A percentile compares a stretch with the other conserved stretches of the same genome.
phyloP scores from a whole-genome alignment of 1,139 yeast genomes.

The Blastobotrys malaysiensis region DNA sequence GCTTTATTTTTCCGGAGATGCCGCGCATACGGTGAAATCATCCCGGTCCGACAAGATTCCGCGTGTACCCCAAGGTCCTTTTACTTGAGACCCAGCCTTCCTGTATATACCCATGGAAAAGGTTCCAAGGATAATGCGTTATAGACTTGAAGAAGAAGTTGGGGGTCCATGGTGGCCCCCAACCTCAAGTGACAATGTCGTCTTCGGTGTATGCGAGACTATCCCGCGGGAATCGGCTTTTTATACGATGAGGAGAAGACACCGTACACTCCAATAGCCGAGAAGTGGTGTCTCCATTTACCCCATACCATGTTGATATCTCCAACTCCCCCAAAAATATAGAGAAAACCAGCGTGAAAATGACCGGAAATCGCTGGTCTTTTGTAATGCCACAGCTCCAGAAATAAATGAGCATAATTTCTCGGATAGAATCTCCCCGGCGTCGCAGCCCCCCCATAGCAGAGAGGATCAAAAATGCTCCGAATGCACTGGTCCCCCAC shows the following conservation, averaged over 20 bases:
- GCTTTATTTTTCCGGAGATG: too few relatives aligned
- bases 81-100: too few relatives aligned
- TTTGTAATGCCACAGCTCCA: too few relatives aligned
- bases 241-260: neutral
- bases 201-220: neutral
- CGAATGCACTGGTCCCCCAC: neutral
- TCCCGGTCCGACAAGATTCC: too few relatives aligned
- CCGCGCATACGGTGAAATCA: too few relatives aligned
- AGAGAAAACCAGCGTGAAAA: neutral
- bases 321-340: neutral
- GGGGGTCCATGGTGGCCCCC: neutral
- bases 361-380: neutral
- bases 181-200: neutral
- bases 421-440: neutral
- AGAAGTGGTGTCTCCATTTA: neutral
- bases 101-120: too few relatives aligned
- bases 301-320: neutral
- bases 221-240: neutral
- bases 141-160: neutral
- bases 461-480: neutral
- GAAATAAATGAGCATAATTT: too few relatives aligned
- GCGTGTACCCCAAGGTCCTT: too few relatives aligned
- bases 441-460: neutral
- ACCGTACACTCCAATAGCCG: too few relatives aligned
- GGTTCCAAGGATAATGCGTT: too few relatives aligned